Evolutionary conservation across 139 green algal species (phyloP).

Genomic region (Haematococcus sp.): DNA sequence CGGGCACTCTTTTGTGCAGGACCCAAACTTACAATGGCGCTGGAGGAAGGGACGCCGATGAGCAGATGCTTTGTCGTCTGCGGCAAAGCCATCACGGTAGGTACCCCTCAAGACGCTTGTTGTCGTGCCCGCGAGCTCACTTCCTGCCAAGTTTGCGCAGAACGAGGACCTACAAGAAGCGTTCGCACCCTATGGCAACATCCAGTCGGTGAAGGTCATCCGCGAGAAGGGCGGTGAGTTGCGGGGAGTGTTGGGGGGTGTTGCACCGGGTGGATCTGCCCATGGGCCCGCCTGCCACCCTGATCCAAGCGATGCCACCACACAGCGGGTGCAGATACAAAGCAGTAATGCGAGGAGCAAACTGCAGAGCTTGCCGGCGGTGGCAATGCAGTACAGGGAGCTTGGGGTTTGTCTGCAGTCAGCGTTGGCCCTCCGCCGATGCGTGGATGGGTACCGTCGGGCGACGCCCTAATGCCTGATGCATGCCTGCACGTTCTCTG

Average conservation of each 20-base stretch:
- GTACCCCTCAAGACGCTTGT: neutral
- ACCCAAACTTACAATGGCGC: neutral
- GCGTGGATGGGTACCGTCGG: no score
- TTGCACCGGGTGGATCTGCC: neutral
- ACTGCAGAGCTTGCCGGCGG: no score
- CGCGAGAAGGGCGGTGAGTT: slow-evolving; percentile 77
- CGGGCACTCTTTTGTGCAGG: no score
- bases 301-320: no score
- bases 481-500: slow-evolving; percentile 16
- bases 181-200: slow-evolving; percentile 56
- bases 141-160: neutral
- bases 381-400: no score
- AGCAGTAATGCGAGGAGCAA: no score
- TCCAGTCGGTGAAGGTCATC: slow-evolving; percentile 75
- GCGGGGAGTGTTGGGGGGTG: neutral
- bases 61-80: slow-evolving; percentile 72
- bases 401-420: no score
- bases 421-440: no score
- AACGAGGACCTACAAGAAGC: slow-evolving; percentile 49
- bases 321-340: no score
- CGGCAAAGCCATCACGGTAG: slow-evolving; percentile 65
- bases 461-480: no score
- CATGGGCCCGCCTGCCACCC: neutral
- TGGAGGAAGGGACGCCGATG: slow-evolving; percentile 1
- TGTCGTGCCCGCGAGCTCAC: neutral